Evolutionary conservation across 148 eudicot species (phyloP), one percentile per base, ranked within the genome.

Genomic region (Drosera capensis): DNA sequence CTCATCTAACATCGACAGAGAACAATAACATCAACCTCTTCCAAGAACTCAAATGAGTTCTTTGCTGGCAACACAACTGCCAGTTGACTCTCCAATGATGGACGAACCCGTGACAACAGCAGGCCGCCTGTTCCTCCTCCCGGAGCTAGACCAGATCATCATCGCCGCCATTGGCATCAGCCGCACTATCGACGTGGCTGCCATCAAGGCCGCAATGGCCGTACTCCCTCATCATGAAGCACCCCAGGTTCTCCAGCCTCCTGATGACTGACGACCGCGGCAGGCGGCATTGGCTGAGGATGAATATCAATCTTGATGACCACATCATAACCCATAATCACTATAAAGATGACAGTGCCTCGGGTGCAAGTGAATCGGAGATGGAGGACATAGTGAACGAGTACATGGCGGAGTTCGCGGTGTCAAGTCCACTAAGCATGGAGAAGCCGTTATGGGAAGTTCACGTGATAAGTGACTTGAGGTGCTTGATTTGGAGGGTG

Each of bases 381-480:
- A 1, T 2, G 11, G 84, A 74, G 2, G 68, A 58, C 14, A 62
- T 60, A 2, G 40, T 72, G 21, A 75, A 75, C 58, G 66, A 43
- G 0, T 79, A 60, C 45, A 16, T 68, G 7, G 74, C 72, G 2
- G 79, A 69, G 29, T 60, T 82, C 8, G 40, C 84, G 3, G 60
- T 73, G 0, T 74, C 77, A 14, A 44, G 71, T 13, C 85, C 82
- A 18, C 59, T 82, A 45, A 44, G 52, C 36, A 22, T 59, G 22
- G 74, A 67, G 9, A 82, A 74, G 45, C 93, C 93, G 2, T 52
- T 82, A 1, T 82, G 93, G 93, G 93, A 82, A 46, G 12, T 77
- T 0, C 94, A 82, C 42, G 2, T 82, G 0, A 16, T 82, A 40
- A 54, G 39, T 44, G 67, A 57, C 1, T 65, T 65, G 7, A 75